Conservation (phyloP, 495 filamentous ascomycete genomes). For the Penicillium cosmopolitanum region DNA sequence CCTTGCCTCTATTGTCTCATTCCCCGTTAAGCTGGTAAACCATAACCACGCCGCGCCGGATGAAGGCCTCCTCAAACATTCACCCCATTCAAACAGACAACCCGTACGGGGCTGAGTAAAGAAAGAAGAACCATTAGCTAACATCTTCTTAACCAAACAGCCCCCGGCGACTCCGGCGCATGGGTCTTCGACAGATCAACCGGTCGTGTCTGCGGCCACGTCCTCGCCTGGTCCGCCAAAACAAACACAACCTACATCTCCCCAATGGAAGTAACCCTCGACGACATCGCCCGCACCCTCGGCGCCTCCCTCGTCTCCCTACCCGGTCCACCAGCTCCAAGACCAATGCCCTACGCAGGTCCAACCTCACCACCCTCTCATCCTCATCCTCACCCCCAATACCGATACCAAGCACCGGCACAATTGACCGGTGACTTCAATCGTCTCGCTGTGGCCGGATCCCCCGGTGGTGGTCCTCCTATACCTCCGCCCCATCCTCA, state of each 20-base stretch:
- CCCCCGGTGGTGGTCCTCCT: conserved; percentile 11
- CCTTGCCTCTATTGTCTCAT: conserved; percentile 11
- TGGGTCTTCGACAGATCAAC: conserved; percentile 86
- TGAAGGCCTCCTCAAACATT: not conserved
- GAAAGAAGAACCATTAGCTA: conserved; percentile 21
- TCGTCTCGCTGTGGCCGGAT: conserved; percentile 21
- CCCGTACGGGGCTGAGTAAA: conserved; percentile 30
- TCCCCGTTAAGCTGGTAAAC: conserved; percentile 26
- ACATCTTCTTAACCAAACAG: conserved; percentile 34
- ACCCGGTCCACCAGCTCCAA: conserved; percentile 36
- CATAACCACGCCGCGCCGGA: conserved; percentile 14
- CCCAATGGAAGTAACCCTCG: conserved; percentile 88
- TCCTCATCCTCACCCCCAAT: conserved; percentile 4
- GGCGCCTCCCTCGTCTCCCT: conserved; percentile 47
- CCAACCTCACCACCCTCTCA: not conserved
- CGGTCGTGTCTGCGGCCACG: conserved; percentile 85
- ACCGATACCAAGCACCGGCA: conserved; percentile 27
- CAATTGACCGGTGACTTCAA: conserved; percentile 43
- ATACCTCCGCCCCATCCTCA: conserved; percentile 19
- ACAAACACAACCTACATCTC: conserved; percentile 83
- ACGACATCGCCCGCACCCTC: conserved; percentile 80
- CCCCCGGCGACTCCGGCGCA: conserved; percentile 88
- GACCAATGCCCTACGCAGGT: too few species aligned
- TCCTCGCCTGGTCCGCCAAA: conserved; percentile 80
- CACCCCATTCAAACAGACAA: conserved; percentile 1